Conservation (phyloP, 768 basidiomycete genomes). For the Lentinula guzmanii region DNA sequence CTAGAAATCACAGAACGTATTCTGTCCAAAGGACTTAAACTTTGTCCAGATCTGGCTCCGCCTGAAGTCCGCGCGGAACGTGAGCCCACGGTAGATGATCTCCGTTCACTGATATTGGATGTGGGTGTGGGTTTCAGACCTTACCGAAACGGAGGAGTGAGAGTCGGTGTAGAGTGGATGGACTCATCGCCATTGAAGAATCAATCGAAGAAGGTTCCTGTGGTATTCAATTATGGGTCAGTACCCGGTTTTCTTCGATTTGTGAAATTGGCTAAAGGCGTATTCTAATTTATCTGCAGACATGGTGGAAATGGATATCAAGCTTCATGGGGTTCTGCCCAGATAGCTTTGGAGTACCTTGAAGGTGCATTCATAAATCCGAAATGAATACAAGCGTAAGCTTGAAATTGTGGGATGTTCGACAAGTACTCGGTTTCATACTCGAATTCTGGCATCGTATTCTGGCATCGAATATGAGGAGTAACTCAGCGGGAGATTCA, state of each 20-base stretch:
- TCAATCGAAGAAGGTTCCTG: slow-evolving; percentile 23
- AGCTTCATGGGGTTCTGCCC: slow-evolving; percentile 62
- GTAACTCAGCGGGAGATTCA: too few relatives aligned
- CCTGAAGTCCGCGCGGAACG: slow-evolving; percentile 42
- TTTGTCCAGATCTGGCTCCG: slow-evolving; percentile 54
- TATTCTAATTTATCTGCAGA: slow-evolving; percentile 21
- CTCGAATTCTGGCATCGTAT: too few relatives aligned
- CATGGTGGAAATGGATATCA: slow-evolving; percentile 66
- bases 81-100: slow-evolving; percentile 42
- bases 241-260: slow-evolving; percentile 12
- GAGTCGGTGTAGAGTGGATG: slow-evolving; percentile 48
- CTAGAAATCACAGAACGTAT: slow-evolving; percentile 58
- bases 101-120: slow-evolving; percentile 40
- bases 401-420: too few relatives aligned
- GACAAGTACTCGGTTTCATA: too few relatives aligned
- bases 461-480: too few relatives aligned
- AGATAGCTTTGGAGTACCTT: slow-evolving; percentile 41
- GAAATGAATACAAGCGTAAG: background rate
- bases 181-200: slow-evolving; percentile 10
- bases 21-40: slow-evolving; percentile 40
- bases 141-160: slow-evolving; percentile 58
- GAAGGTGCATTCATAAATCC: slow-evolving; percentile 22
- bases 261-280: background rate
- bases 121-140: slow-evolving; percentile 63
- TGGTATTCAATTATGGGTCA: slow-evolving; percentile 59